Evolutionary conservation across 345 rosid species (phyloP).

Genomic region (Pistacia atlantica): DNA sequence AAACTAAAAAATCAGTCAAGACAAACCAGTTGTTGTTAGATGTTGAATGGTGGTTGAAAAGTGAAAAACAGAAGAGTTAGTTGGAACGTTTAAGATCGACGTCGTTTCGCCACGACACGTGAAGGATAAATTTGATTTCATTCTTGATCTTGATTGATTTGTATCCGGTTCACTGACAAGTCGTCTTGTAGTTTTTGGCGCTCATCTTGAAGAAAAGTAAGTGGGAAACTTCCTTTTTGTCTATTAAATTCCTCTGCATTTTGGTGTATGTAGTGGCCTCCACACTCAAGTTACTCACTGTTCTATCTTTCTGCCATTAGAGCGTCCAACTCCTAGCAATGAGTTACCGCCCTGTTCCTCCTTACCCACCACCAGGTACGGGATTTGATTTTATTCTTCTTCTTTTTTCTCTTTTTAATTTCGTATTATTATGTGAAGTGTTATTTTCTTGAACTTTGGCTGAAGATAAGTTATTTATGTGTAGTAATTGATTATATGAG

Average conservation of each 20-base stretch:
- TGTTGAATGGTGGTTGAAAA: neutral
- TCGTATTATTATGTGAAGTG: too few relatives aligned
- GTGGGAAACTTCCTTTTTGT: constrained; percentile 14
- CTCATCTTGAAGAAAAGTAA: neutral
- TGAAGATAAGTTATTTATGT: neutral
- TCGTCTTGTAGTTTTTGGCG: neutral
- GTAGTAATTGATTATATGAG: neutral
- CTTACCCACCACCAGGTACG: constrained; percentile 21
- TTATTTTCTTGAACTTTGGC: too few relatives aligned
- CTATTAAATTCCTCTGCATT: neutral
- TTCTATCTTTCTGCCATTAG: neutral
- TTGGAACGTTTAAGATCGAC: neutral
- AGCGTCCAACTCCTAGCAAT: constrained; percentile 10
- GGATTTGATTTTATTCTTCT: too few relatives aligned
- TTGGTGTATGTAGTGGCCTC: neutral
- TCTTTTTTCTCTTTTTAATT: too few relatives aligned
- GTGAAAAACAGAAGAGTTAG: neutral
- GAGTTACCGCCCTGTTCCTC: constrained; percentile 34
- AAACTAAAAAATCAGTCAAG: too few relatives aligned
- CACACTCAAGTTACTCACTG: neutral
- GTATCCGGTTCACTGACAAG: neutral
- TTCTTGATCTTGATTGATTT: neutral
- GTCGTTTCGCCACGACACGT: neutral
- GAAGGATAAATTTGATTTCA: neutral
- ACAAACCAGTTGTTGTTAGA: neutral